A percentile compares a stretch with the other conserved stretches of the same genome.
These are phyloP conservation scores for Hypoxylon perforatum DNA, from an alignment of 495 filamentous ascomycete genomes.

Conservation along the genomic window DNA sequence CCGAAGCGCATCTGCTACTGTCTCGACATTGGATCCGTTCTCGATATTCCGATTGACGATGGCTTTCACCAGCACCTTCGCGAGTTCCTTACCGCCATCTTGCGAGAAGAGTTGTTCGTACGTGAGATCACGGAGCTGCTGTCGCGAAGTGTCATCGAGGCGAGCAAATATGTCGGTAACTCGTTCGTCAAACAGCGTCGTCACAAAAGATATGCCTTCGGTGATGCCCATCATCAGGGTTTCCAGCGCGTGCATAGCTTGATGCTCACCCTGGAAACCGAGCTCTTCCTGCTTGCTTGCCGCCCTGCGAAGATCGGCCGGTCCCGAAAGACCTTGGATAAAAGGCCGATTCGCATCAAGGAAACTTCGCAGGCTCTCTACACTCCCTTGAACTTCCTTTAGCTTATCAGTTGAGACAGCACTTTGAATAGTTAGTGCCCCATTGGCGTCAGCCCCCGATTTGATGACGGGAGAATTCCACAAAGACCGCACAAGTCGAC, in stretches of 20 bases:
- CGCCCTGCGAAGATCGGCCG: slow-evolving; percentile 77
- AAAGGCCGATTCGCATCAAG: slow-evolving; percentile 84
- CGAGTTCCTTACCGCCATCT: slow-evolving; percentile 83
- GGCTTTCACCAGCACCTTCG: slow-evolving; percentile 94
- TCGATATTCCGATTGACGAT: slow-evolving; percentile 98
- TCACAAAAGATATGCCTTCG: slow-evolving; percentile 94
- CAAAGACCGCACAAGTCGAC: slow-evolving; percentile 82
- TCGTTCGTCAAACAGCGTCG: slow-evolving; percentile 91
- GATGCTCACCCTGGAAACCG: slow-evolving; percentile 90
- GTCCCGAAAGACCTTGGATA: slow-evolving; percentile 90
- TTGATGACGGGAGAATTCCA: slow-evolving; percentile 75
- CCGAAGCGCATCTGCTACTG: slow-evolving; percentile 90
- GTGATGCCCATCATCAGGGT: slow-evolving; percentile 85
- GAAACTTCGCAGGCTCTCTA: slow-evolving; percentile 82
- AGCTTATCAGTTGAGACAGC: slow-evolving; percentile 73
- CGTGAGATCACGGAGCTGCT: slow-evolving; percentile 77
- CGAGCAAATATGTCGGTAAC: slow-evolving; percentile 88
- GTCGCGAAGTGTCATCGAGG: slow-evolving; percentile 73
- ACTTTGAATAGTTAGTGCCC: slow-evolving; percentile 69
- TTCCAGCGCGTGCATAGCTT: slow-evolving; percentile 86
- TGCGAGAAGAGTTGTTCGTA: slow-evolving; percentile 89
- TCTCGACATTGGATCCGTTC: slow-evolving; percentile 95
- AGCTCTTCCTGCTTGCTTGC: slow-evolving; percentile 87
- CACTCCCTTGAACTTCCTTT: slow-evolving; percentile 77
- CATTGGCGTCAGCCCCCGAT: slow-evolving; percentile 55